A percentile compares a stretch with the other conserved stretches of the same genome.
Conservation (phyloP, 2,329 filamentous ascomycete genomes). For the Ophidiomyces ophidiicola region DNA sequence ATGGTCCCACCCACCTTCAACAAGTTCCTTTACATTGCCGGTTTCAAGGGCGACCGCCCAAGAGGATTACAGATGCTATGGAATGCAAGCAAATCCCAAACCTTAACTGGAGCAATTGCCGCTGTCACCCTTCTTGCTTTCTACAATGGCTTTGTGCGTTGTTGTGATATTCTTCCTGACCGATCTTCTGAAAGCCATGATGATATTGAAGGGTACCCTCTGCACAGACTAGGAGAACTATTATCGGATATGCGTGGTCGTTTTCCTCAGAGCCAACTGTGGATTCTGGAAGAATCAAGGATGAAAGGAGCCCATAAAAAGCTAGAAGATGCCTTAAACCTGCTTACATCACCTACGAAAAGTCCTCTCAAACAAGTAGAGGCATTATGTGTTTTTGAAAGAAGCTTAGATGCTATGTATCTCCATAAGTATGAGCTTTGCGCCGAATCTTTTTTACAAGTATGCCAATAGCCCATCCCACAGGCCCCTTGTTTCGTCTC, state of each 20-base stretch:
- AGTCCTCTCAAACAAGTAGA: slow-evolving; percentile 79
- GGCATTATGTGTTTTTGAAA: slow-evolving; percentile 74
- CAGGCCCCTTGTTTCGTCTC: background rate
- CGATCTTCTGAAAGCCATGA: slow-evolving; percentile 29
- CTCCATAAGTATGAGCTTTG: slow-evolving; percentile 64
- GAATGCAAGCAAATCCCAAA: slow-evolving; percentile 73
- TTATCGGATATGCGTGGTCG: slow-evolving; percentile 60
- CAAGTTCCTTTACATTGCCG: slow-evolving; percentile 74
- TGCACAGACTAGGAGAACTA: slow-evolving; percentile 52
- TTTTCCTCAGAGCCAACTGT: slow-evolving; percentile 73
- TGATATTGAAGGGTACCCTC: slow-evolving; percentile 59
- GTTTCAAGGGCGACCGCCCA: slow-evolving; percentile 79
- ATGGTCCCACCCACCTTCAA: slow-evolving; percentile 85
- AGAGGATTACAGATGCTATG: slow-evolving; percentile 76
- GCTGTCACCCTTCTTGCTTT: slow-evolving; percentile 70
- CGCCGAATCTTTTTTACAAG: slow-evolving; percentile 58
- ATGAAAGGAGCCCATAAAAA: slow-evolving; percentile 56
- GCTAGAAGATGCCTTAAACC: slow-evolving; percentile 53
- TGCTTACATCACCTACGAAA: slow-evolving; percentile 48
- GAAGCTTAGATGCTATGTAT: slow-evolving; percentile 65
- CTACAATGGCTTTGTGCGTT: slow-evolving; percentile 75
- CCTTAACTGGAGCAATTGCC: slow-evolving; percentile 85
- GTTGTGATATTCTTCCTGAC: slow-evolving; percentile 72
- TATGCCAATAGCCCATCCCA: slow-evolving; percentile 20
- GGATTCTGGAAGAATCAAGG: slow-evolving; percentile 78